These are phyloP conservation scores for Arabidopsis suecica DNA, from an alignment of 345 rosid species.

Conservation along the genomic window DNA sequence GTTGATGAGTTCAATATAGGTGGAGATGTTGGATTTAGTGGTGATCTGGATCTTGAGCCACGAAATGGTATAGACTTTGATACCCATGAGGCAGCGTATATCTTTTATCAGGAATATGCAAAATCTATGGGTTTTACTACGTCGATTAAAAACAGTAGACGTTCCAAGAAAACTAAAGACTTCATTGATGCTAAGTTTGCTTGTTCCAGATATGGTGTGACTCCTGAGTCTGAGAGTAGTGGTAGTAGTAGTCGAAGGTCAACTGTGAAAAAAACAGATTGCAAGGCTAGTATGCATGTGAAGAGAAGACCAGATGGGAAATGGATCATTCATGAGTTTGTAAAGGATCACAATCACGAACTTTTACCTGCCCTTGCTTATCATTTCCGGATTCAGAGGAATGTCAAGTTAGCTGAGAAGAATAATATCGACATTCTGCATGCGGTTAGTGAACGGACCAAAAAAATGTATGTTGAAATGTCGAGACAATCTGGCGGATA, in stretches of 20 bases:
- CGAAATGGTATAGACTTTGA: conserved; percentile 65
- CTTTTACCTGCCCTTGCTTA: conserved; percentile 70
- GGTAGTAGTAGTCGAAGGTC: conserved; percentile 55
- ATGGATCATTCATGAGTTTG: conserved; percentile 71
- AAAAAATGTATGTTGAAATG: conserved; percentile 63
- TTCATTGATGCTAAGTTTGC: conserved; percentile 81
- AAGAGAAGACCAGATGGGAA: conserved; percentile 70
- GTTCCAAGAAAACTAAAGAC: conserved; percentile 69
- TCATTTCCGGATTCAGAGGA: conserved; percentile 59
- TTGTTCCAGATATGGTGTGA: conserved; percentile 73
- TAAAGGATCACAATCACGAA: conserved; percentile 74
- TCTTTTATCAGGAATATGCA: conserved; percentile 74
- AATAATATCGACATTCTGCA: conserved; percentile 58
- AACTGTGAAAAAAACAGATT: conserved; percentile 67
- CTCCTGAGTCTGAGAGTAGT: conserved; percentile 62
- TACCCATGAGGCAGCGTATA: conserved; percentile 64
- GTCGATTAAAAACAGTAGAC: conserved; percentile 68
- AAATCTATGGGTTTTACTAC: conserved; percentile 73
- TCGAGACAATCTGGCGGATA: conserved; percentile 52
- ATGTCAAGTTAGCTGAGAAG: conserved; percentile 61
- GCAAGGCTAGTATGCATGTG: conserved; percentile 83
- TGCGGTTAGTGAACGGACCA: conserved; percentile 56
- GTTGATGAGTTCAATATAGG: conserved; percentile 42
- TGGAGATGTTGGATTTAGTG: conserved; percentile 42
- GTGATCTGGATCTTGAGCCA: conserved; percentile 52